phyloP scores from a whole-genome alignment of 495 filamentous ascomycete genomes.

The Trichoderma gamsii region DNA sequence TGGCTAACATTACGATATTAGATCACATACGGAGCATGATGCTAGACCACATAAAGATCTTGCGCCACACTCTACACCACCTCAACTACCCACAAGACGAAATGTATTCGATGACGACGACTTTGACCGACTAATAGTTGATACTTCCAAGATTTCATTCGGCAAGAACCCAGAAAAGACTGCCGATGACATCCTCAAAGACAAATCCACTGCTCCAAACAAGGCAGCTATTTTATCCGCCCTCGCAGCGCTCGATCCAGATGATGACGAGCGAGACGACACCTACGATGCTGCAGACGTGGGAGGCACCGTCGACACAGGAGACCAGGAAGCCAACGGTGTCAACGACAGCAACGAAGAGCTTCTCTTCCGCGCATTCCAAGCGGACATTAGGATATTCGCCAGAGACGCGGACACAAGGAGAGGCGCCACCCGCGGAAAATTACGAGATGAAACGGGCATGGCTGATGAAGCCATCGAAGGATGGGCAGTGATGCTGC shows the following conservation, averaged over 20 bases:
- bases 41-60: conserved; percentile 27
- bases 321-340: conserved; percentile 34
- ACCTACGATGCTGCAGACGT: conserved; percentile 92
- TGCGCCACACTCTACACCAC: conserved; percentile 36
- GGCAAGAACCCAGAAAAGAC: conserved; percentile 62
- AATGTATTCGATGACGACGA: conserved; percentile 79
- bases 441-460: conserved; percentile 68
- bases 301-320: conserved; percentile 71
- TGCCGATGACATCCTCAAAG: conserved; percentile 53
- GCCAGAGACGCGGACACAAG: conserved; percentile 62
- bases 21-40: conserved; percentile 23
- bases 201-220: conserved; percentile 50
- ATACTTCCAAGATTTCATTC: conserved; percentile 60
- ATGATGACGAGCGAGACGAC: conserved; percentile 96
- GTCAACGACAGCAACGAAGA: conserved; percentile 42
- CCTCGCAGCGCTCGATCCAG: conserved; percentile 82
- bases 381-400: conserved; percentile 56
- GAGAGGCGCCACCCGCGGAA: conserved; percentile 50
- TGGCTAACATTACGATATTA: conserved; percentile 21
- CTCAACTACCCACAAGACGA: conserved; percentile 33
- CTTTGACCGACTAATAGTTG: conserved; percentile 63
- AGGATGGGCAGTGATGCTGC: conserved; percentile 85
- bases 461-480: conserved; percentile 95
- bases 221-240: conserved; percentile 91
- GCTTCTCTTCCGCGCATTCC: conserved; percentile 63